Percentiles rank a stretch among this genome's conserved stretches.
These are phyloP conservation scores for Colletotrichum godetiae DNA, from an alignment of 2,329 filamentous ascomycete species.

Conservation along the genomic window DNA sequence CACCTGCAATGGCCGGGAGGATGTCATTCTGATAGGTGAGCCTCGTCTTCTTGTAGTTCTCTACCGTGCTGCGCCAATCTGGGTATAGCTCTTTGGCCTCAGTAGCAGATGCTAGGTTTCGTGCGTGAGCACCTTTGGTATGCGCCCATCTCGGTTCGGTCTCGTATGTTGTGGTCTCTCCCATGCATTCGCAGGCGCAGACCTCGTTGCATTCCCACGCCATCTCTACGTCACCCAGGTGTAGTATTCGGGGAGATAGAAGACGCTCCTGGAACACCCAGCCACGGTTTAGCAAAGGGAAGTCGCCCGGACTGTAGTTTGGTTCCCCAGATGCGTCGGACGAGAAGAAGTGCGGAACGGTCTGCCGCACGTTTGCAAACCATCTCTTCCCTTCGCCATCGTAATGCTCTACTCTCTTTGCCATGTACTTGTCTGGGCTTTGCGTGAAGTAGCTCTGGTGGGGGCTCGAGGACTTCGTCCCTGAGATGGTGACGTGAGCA, in stretches of 20 bases:
- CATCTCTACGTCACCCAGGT: not conserved
- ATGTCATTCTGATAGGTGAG: slow-evolving; percentile 34
- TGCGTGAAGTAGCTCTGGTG: not conserved
- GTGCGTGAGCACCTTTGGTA: not conserved
- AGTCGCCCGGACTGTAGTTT: not conserved
- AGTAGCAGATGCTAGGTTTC: not conserved
- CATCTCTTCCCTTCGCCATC: not conserved
- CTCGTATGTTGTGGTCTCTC: slow-evolving; percentile 10
- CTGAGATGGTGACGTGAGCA: not conserved
- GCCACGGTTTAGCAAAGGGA: not conserved
- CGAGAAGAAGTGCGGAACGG: not conserved
- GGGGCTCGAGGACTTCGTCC: not conserved
- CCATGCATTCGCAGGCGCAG: slow-evolving; percentile 32
- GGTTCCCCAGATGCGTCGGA: not conserved
- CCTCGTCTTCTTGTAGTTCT: slow-evolving; percentile 25
- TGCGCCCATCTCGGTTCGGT: not conserved
- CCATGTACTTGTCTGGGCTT: not conserved
- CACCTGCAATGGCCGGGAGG: slow-evolving; percentile 36
- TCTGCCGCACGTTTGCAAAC: not conserved
- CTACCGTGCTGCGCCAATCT: not conserved
- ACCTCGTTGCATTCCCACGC: not conserved
- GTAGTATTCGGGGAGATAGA: not conserved
- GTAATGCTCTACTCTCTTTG: not conserved
- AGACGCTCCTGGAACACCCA: not conserved
- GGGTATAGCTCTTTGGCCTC: not conserved